Evolutionary conservation across 2,329 filamentous ascomycete genomes (phyloP).

Genomic region (Sclerotinia glacialis): DNA sequence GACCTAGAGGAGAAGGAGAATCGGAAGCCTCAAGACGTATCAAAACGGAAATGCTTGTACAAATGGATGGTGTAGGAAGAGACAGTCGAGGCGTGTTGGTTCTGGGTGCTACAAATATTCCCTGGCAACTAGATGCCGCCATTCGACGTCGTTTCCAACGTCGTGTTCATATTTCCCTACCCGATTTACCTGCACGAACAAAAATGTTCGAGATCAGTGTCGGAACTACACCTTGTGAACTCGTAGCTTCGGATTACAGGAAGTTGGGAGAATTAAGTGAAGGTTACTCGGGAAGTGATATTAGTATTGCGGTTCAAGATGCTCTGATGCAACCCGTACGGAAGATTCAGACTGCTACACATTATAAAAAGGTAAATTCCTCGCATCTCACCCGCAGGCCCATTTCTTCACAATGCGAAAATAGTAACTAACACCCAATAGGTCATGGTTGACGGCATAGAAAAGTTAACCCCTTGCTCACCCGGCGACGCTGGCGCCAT

Average conservation of each 20-base stretch:
- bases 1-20: slow-evolving; percentile 88
- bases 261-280: slow-evolving; percentile 79
- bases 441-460: slow-evolving; percentile 66
- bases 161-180: slow-evolving; percentile 90
- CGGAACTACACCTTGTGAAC: slow-evolving; percentile 85
- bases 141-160: slow-evolving; percentile 95
- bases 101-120: slow-evolving; percentile 94
- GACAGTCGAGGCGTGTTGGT: slow-evolving; percentile 93
- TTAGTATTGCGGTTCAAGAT: slow-evolving; percentile 90
- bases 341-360: slow-evolving; percentile 94
- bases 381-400: background rate
- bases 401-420: background rate
- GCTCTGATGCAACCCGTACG: slow-evolving; percentile 96
- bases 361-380: slow-evolving; percentile 82
- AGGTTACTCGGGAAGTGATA: slow-evolving; percentile 95
- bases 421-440: slow-evolving; percentile 40
- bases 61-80: slow-evolving; percentile 98
- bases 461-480: slow-evolving; percentile 84
- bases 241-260: slow-evolving; percentile 74
- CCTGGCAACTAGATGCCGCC: slow-evolving; percentile 95
- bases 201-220: slow-evolving; percentile 82
- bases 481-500: slow-evolving; percentile 81
- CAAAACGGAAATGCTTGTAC: slow-evolving; percentile 96
- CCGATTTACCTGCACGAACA: slow-evolving; percentile 81
- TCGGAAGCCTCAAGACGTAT: slow-evolving; percentile 96